These are phyloP conservation scores for Paraphoma chrysanthemicola DNA, from an alignment of 2,329 filamentous ascomycete species.

Conservation along the genomic window DNA sequence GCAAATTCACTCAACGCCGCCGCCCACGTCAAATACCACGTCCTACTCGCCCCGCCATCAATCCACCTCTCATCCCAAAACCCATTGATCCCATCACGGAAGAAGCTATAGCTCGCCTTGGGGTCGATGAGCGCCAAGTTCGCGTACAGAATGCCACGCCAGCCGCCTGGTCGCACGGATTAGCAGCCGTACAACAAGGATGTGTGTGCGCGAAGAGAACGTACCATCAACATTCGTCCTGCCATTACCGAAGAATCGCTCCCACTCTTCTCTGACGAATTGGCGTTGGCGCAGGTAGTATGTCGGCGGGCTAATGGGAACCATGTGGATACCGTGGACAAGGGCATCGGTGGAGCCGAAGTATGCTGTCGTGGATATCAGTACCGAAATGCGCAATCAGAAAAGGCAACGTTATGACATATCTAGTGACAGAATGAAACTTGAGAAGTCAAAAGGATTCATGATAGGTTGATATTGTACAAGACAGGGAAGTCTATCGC, in stretches of 20 bases:
- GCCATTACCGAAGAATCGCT: conserved; percentile 74
- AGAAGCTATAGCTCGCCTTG: conserved; percentile 74
- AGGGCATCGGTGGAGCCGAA: conserved; percentile 73
- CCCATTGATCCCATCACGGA: conserved; percentile 68
- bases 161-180: conserved; percentile 64
- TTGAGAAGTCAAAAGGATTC: not conserved
- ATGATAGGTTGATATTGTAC: not conserved
- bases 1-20: conserved; percentile 32
- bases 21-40: conserved; percentile 44
- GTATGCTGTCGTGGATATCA: conserved; percentile 60
- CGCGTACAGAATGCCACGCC: conserved; percentile 84
- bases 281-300: conserved; percentile 68
- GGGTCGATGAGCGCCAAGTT: conserved; percentile 83
- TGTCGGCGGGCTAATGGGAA: conserved; percentile 74
- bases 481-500: not conserved
- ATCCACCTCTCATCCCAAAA: conserved; percentile 66
- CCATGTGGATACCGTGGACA: conserved; percentile 82
- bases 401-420: not conserved
- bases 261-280: conserved; percentile 75
- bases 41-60: conserved; percentile 73
- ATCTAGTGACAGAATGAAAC: not conserved
- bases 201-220: not conserved
- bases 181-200: not conserved
- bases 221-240: conserved; percentile 54
- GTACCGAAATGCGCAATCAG: not conserved